phyloP scores from a whole-genome alignment of 1,139 yeast genomes.

The Spencermartinsiella ligniputridi region DNA sequence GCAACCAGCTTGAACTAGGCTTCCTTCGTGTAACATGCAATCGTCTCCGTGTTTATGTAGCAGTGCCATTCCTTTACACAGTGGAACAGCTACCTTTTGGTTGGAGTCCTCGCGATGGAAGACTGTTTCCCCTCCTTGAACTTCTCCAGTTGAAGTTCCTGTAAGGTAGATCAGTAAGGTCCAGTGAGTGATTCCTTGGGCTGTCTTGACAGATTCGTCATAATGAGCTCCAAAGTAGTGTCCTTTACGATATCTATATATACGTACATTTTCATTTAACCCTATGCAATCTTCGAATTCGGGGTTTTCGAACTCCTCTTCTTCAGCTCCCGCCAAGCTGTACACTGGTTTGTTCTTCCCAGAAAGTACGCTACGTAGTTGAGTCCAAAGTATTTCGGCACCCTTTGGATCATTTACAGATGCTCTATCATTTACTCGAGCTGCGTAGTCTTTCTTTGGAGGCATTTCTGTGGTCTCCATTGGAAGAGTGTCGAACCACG shows the following conservation, averaged over 20 bases:
- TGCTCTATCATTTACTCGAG: slow-evolving; percentile 54
- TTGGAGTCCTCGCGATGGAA: slow-evolving; percentile 42
- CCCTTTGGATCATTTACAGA: slow-evolving; percentile 40
- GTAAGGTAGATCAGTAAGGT: slow-evolving; percentile 57
- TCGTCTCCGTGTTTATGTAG: slow-evolving; percentile 66
- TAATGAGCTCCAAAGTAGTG: slow-evolving; percentile 62
- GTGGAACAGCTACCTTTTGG: slow-evolving; percentile 39
- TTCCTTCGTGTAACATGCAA: slow-evolving; percentile 59
- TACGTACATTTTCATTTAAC: slow-evolving; percentile 53
- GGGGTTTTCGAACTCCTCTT: slow-evolving; percentile 11
- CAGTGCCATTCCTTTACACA: slow-evolving; percentile 54
- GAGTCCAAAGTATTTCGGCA: slow-evolving; percentile 44
- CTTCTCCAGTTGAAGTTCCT: slow-evolving; percentile 33
- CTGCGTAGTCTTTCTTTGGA: slow-evolving; percentile 47
- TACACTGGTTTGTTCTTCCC: not conserved
- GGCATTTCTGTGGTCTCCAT: slow-evolving; percentile 17
- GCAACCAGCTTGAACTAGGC: slow-evolving; percentile 47
- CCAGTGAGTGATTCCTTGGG: slow-evolving; percentile 49
- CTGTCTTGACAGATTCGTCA: slow-evolving; percentile 51
- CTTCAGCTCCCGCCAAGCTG: slow-evolving; percentile 1
- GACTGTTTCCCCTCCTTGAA: slow-evolving; percentile 60
- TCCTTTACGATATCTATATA: slow-evolving; percentile 54
- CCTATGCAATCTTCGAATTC: slow-evolving; percentile 44
- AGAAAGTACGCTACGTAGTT: slow-evolving; percentile 35
- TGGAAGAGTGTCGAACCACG: slow-evolving; percentile 2